These are phyloP conservation scores for Trametes versicolor DNA, from an alignment of 1,284 basidiomycete genomes.

Conservation along the genomic window DNA sequence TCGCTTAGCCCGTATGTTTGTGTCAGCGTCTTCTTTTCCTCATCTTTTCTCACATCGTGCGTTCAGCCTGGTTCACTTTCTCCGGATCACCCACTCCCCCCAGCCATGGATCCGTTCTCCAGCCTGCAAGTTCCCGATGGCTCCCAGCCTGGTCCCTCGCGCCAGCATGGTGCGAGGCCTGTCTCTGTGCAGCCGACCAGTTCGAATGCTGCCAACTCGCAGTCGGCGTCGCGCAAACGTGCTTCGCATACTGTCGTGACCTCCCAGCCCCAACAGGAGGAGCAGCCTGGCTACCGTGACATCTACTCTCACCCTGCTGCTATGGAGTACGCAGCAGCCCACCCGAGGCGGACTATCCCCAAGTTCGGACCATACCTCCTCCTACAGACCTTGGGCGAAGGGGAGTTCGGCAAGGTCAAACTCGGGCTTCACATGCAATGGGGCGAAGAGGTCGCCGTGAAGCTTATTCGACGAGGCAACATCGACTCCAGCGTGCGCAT, in stretches of 20 bases:
- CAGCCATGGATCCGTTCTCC: conserved; percentile 43
- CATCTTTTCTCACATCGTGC: conserved; percentile 35
- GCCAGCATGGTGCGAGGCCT: conserved; percentile 52
- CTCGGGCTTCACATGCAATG: conserved; percentile 94
- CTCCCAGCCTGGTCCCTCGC: conserved; percentile 56
- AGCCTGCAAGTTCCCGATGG: conserved; percentile 58
- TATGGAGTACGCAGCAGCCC: conserved; percentile 83
- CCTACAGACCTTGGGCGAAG: conserved; percentile 95
- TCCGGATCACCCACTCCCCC: conserved; percentile 16
- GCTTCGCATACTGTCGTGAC: conserved; percentile 64
- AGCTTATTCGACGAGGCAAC: conserved; percentile 94
- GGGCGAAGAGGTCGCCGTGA: conserved; percentile 99
- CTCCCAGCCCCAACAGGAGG: conserved; percentile 53
- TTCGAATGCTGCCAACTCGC: conserved; percentile 45
- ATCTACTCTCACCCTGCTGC: conserved; percentile 89
- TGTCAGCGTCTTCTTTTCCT: conserved; percentile 30
- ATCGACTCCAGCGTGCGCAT: conserved; percentile 89
- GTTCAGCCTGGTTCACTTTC: conserved; percentile 33
- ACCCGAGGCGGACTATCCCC: conserved; percentile 87
- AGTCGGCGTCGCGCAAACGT: conserved; percentile 54
- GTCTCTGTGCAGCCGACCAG: conserved; percentile 56
- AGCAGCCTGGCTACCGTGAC: conserved; percentile 66
- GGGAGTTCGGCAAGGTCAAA: conserved; percentile 99
- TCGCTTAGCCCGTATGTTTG: conserved; percentile 31
- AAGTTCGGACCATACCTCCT: conserved; percentile 97